Base-by-base conservation (phyloP, 1,284 basidiomycete species). In the Veloboletus limbatus region DNA sequence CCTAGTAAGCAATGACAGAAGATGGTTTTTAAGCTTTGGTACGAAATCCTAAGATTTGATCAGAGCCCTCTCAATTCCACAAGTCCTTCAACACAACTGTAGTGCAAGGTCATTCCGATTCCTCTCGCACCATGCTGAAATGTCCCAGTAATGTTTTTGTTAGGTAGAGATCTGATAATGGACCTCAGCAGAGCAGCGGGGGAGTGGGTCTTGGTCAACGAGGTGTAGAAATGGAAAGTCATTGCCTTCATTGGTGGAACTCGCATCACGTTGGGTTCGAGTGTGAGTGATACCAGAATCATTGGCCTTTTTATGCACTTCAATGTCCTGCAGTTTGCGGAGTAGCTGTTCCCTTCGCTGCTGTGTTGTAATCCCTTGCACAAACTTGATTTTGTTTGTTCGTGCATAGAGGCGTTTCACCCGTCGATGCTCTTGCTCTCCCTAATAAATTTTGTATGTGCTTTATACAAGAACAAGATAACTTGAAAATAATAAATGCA, bases 381-480 rank as follows among this genome's bases (percentile, higher is more conserved):
- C 37, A 17, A 54, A 54, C 4, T 60, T 41, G 16, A 53, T 54
- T 40, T 70, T 72, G 44, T 66, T 68, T 1, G 62, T 68, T 2
- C 51, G 53, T 1, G 44, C 27, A 47, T 69, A 72, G n/a, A 66
- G 60, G 0, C 41, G 26, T 36, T 75, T 75, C 4, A 68, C 34
- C 1, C 31, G 13, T 0, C 10, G 9, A 31, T 56, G 55, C 24
- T 55, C 52, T 0, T 53, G 40, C 5, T 56, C 44, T 0, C 56
- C 47, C 55, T 55, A 5, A 16, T 8, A 28, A n/a, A n/a, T n/a
- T n/a, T n/a, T n/a, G n/a, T n/a, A n/a, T n/a, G n/a, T n/a, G n/a
- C n/a, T n/a, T n/a, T n/a, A n/a, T n/a, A n/a, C n/a, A n/a, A n/a
- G n/a, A n/a, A n/a, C n/a, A n/a, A n/a, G n/a, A n/a, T n/a, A n/a